phyloP scores from a whole-genome alignment of 2,329 filamentous ascomycete genomes.

The Pseudocercospora crystallina region DNA sequence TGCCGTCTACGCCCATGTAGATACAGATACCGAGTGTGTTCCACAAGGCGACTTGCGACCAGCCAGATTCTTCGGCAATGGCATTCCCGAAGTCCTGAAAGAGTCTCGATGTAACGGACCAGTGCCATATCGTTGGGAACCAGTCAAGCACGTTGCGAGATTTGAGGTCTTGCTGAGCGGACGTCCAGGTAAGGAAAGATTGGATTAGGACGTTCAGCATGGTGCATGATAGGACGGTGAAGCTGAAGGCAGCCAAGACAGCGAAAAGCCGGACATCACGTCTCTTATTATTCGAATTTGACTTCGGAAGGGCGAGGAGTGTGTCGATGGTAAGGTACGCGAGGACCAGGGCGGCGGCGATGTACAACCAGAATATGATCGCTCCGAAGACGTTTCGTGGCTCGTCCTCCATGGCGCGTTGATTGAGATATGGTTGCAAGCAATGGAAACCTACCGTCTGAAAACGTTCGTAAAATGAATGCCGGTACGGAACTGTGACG shows the following conservation, averaged over 20 bases:
- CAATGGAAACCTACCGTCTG: too few species aligned
- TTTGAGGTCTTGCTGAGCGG: not conserved
- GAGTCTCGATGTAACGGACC: conserved; percentile 34
- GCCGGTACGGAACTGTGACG: too few species aligned
- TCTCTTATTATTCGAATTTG: not conserved
- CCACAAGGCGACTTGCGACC: conserved; percentile 28
- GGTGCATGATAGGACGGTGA: conserved; percentile 33
- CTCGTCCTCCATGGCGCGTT: too few species aligned
- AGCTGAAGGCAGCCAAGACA: conserved; percentile 31
- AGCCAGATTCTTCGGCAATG: conserved; percentile 27
- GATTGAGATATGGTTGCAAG: too few species aligned
- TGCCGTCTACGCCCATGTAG: conserved; percentile 34
- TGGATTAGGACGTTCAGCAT: conserved; percentile 37
- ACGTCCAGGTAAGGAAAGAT: conserved; percentile 34
- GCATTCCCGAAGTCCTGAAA: conserved; percentile 36
- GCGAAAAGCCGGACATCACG: conserved; percentile 21
- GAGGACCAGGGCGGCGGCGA: conserved; percentile 30
- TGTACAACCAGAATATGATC: conserved; percentile 37
- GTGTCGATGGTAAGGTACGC: conserved; percentile 23
- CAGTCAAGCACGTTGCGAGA: too few species aligned
- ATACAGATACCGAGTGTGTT: conserved; percentile 27
- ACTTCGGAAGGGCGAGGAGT: conserved; percentile 14
- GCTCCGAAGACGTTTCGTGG: conserved; percentile 29
- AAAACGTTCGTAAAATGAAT: too few species aligned
- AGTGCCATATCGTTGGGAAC: conserved; percentile 26